A percentile compares a stretch with the other conserved stretches of the same genome.
Evolutionary conservation across 192 early-diverging fungal species (phyloP).

Genomic region (Entomortierella chlamydospora): DNA sequence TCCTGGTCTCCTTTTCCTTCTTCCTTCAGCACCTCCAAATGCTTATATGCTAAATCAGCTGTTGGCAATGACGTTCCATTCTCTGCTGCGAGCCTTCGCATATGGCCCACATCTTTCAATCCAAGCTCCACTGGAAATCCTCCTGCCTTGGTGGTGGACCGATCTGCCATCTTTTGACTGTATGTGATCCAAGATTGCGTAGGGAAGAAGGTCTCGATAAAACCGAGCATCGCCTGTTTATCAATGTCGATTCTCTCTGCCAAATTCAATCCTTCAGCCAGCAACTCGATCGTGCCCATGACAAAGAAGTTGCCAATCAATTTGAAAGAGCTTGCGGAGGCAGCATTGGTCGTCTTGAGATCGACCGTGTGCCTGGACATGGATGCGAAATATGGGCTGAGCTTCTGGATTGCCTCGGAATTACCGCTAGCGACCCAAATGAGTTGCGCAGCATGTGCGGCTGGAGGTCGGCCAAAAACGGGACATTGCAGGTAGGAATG

Average conservation of each 20-base stretch:
- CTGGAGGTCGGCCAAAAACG: slow-evolving; percentile 65
- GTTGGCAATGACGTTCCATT: slow-evolving; percentile 52
- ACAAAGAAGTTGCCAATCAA: slow-evolving; percentile 79
- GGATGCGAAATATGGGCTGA: slow-evolving; percentile 56
- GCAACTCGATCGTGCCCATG: slow-evolving; percentile 62
- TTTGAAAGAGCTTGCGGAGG: slow-evolving; percentile 65
- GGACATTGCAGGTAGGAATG: slow-evolving; percentile 61
- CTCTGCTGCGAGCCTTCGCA: slow-evolving; percentile 48
- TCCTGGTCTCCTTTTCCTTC: slow-evolving; percentile 28
- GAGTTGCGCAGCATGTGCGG: slow-evolving; percentile 62
- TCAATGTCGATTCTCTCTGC: slow-evolving; percentile 64
- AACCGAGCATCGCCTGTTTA: slow-evolving; percentile 61
- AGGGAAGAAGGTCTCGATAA: slow-evolving; percentile 65
- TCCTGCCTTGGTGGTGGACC: slow-evolving; percentile 20
- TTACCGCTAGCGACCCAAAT: slow-evolving; percentile 65
- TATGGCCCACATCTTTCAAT: slow-evolving; percentile 62
- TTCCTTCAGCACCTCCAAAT: slow-evolving; percentile 23
- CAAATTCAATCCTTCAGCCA: slow-evolving; percentile 73
- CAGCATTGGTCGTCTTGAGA: slow-evolving; percentile 57
- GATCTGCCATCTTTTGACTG: slow-evolving; percentile 55
- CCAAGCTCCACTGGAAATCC: slow-evolving; percentile 55
- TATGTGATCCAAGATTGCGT: slow-evolving; percentile 60
- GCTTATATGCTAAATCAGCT: slow-evolving; percentile 28
- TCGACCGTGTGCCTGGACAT: slow-evolving; percentile 65
- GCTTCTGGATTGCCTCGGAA: slow-evolving; percentile 51